Base-by-base conservation (phyloP, 2,329 filamentous ascomycete genomes). In the Penicillium sp. region DNA sequence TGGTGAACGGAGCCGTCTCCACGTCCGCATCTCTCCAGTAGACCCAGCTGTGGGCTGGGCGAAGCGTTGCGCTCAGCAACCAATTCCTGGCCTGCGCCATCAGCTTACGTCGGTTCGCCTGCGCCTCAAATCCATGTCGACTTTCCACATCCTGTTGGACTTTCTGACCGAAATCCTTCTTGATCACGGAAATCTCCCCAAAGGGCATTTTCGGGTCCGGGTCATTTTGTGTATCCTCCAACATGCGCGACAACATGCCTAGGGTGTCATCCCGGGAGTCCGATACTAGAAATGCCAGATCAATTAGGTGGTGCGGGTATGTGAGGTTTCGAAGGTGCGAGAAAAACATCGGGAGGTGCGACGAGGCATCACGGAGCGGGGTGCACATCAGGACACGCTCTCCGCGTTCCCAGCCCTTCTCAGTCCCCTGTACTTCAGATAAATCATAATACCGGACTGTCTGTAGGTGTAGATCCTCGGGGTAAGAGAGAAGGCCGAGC, bases 11-110 rank as follows among this genome's bases (percentile, higher is more conserved):
- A 2, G 94, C 94, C 1, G 94, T 99, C 77, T 97, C 92, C 9
- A 99, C 94, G 77, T 99, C 94, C 25, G 96, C 94, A 78, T 99
- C 94, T 76, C 94, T 87, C 94, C 94, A 99, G 73, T 99, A 99
- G 10, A 99, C 94, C 94, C 94, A 99, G 63, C 93, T 97, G 73
- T 99, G 94, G 52, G 94, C 96, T 1, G 94, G 94, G 43, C 94
- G 87, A 53, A 99, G 79, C 23, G 94, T 93, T 41, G 94, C 93
- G 69, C 92, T 97, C 56, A 99, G 79, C 52, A 99, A 82, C 94
- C 94, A 99, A 77, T 99, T 99, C 61, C 94, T 86, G 50, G 94
- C 94, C 78, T 97, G 92, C 0, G 94, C 94, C 94, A 99, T 99
- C 70, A 96, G 83, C 79, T 99, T 99, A 75, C 94, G 86, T 68